Percentiles rank a stretch among this genome's conserved stretches.
Evolutionary conservation across 768 basidiomycete species (phyloP).

Genomic region (Russula sp.): DNA sequence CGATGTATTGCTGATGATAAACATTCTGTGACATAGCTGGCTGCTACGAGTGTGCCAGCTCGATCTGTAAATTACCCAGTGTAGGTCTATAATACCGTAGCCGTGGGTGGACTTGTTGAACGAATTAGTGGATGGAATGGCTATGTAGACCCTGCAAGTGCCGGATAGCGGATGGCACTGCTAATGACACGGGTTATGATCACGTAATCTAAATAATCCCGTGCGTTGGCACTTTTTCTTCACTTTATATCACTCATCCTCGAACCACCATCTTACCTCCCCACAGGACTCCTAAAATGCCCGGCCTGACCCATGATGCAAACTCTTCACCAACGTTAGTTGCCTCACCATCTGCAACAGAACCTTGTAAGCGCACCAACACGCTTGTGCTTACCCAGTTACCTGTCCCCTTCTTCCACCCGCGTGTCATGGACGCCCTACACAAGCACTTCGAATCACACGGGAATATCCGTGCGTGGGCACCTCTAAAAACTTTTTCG

Average conservation of each 20-base stretch:
- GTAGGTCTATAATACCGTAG: not conserved
- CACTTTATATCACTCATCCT: too few species aligned
- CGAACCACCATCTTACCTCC: not conserved
- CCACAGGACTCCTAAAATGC: not conserved
- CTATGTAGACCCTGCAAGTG: not conserved
- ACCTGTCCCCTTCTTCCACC: conserved; percentile 75
- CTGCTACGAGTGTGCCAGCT: not conserved
- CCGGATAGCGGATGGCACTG: too few species aligned
- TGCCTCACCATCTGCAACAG: conserved; percentile 11
- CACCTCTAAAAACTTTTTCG: conserved; percentile 75
- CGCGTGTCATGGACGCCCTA: conserved; percentile 61
- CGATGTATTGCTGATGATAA: not conserved
- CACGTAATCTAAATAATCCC: not conserved
- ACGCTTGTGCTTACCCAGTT: conserved; percentile 79
- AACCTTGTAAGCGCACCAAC: conserved; percentile 56
- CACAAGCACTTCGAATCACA: conserved; percentile 69
- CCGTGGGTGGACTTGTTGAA: too few species aligned
- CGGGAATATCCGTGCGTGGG: conserved; percentile 88
- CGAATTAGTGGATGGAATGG: not conserved
- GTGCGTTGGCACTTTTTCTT: not conserved
- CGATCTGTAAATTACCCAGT: not conserved
- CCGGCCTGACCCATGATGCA: conserved; percentile 21
- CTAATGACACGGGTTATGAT: not conserved
- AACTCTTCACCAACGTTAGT: conserved; percentile 12
- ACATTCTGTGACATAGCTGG: not conserved